Evolutionary conservation across 1,284 basidiomycete genomes (phyloP).

Genomic region (Porogramme epimiltina): DNA sequence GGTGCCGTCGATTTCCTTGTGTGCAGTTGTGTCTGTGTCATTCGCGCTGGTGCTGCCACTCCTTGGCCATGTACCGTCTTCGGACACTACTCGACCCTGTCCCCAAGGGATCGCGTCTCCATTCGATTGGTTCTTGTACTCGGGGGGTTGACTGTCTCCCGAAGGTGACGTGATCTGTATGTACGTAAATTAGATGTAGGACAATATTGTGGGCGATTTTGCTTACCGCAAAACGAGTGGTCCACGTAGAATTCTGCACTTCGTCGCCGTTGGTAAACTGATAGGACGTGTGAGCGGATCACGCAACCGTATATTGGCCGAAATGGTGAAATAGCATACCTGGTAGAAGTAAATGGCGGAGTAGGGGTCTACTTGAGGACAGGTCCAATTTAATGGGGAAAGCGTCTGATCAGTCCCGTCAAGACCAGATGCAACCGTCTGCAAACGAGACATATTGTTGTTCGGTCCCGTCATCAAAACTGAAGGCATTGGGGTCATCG

Average conservation of each 20-base stretch:
- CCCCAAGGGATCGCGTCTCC: slow-evolving; percentile 37
- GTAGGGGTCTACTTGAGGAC: slow-evolving; percentile 40
- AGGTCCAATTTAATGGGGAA: slow-evolving; percentile 39
- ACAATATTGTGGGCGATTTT: neutral
- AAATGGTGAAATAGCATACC: slow-evolving; percentile 21
- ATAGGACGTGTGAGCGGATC: neutral
- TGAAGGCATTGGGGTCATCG: slow-evolving; percentile 14
- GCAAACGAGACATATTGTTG: slow-evolving; percentile 37
- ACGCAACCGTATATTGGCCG: neutral
- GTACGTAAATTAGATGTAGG: neutral
- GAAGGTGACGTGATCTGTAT: slow-evolving; percentile 33
- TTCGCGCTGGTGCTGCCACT: neutral
- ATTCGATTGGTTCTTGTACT: slow-evolving; percentile 34
- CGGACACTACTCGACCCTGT: slow-evolving; percentile 20
- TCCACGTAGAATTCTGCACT: slow-evolving; percentile 34
- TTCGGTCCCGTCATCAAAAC: slow-evolving; percentile 45
- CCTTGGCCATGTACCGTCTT: neutral
- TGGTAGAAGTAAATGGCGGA: slow-evolving; percentile 44
- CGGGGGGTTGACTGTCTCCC: slow-evolving; percentile 29
- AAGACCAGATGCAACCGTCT: slow-evolving; percentile 31
- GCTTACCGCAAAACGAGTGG: slow-evolving; percentile 40
- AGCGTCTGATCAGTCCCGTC: slow-evolving; percentile 37
- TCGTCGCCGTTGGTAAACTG: slow-evolving; percentile 39
- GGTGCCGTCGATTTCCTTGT: too few species aligned
- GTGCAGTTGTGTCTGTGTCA: too few species aligned